Percentiles rank a stretch among this genome's conserved stretches.
These are phyloP conservation scores for Poterioochromonas sp. DNA, from an alignment of 352 stramenopile species.

Conservation along the genomic window DNA sequence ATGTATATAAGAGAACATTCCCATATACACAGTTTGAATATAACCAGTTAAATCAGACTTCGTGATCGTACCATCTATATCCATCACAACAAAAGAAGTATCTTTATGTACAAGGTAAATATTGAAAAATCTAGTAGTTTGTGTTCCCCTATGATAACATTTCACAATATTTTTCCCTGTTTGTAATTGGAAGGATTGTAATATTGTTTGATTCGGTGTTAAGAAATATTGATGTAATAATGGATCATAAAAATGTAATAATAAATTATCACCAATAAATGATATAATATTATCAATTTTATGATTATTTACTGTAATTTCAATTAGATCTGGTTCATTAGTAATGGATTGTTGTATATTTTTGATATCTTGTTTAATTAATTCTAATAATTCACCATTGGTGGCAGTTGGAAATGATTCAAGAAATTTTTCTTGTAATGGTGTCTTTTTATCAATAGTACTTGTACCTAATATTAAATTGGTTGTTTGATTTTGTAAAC, in stretches of 20 bases:
- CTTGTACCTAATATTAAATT: background rate
- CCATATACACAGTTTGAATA: slow-evolving; percentile 25
- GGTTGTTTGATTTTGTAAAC: background rate
- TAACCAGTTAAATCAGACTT: slow-evolving; percentile 24
- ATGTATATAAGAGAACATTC: slow-evolving; percentile 4
- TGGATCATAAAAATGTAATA: background rate
- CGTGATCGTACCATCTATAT: slow-evolving; percentile 26
- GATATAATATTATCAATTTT: background rate
- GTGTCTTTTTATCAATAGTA: background rate
- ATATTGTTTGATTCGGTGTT: background rate
- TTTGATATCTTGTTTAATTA: background rate
- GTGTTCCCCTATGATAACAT: background rate
- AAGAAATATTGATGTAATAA: background rate
- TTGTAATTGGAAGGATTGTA: background rate
- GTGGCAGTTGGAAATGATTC: background rate
- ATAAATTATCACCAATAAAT: background rate
- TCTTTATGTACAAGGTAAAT: background rate
- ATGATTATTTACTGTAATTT: background rate
- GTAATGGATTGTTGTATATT: background rate
- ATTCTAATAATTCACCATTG: background rate
- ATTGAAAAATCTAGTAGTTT: background rate
- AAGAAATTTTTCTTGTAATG: too few relatives aligned
- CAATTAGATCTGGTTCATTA: background rate
- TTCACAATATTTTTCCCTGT: background rate
- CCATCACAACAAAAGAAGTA: background rate